Evolutionary conservation across 305 asterid species (phyloP), one percentile per base, ranked within the genome.

Genomic region (Solanum aculeatissimum): DNA sequence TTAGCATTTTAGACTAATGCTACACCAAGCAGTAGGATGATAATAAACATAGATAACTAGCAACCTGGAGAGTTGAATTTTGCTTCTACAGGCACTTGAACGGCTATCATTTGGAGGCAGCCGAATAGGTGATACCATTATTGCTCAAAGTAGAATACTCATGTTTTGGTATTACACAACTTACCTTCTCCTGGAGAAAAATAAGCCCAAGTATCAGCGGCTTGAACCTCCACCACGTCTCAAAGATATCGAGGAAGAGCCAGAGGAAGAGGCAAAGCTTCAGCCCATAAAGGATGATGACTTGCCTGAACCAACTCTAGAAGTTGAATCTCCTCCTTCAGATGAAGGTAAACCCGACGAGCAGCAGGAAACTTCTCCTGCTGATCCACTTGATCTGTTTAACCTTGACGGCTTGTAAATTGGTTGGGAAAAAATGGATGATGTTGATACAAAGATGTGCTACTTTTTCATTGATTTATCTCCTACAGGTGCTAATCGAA

Each of bases 121-220:
- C 87, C 88, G 89, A 16, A 97, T 97, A 83, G 86, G 90, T 47
- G 98, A 95, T 53, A 97, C 98, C 13, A 78, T 90, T 71, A 83
- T 87, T 72, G 98, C 99, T 86, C 98, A 97, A 90, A 92, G 95
- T 78, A 91, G 97, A 91, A 97, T 97, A 23, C 90, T 95, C 47
- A 57, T 94, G 43, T 95, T 97, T 84, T 95, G 98, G 99, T 94
- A 97, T 84, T 95, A 90, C 93, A 93, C 97, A 21, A 94, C 98
- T 7, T 97, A 91, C 90, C 95, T 94, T 84, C 93, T 97, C 88
- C 92, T 97, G 89, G 93, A 95, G 95, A 97, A 91, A 92, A 97
- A 97, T 43, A 97, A 95, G 63, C 98, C 98, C 35, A 95, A 92
- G 86, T 97, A 92, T 88, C 98, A 95, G 88, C 92, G 85, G 83